These are phyloP conservation scores for Phragmites australis DNA, from an alignment of 176 grass and related monocot genomes.

Conservation along the genomic window DNA sequence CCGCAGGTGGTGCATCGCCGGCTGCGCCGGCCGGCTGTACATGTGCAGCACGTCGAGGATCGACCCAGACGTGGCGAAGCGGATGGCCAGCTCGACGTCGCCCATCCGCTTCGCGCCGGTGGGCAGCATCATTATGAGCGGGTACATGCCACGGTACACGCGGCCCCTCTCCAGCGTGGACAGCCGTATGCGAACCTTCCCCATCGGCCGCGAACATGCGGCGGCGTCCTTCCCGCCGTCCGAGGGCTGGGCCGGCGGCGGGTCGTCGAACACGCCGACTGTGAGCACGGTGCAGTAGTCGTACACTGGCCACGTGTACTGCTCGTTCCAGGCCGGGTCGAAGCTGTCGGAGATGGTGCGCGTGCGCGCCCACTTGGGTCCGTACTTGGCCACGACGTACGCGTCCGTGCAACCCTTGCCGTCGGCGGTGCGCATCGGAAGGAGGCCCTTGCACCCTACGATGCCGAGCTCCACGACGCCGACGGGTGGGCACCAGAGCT, in stretches of 20 bases:
- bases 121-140: conserved; percentile 72
- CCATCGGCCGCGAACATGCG: conserved; percentile 57
- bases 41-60: conserved; percentile 61
- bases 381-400: conserved; percentile 87
- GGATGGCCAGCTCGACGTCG: conserved; percentile 77
- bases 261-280: conserved; percentile 83
- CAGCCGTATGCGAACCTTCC: conserved; percentile 81
- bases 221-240: conserved; percentile 34
- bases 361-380: conserved; percentile 90
- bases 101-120: conserved; percentile 85
- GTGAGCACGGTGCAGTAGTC: conserved; percentile 92
- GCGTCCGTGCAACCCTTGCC: conserved; percentile 84
- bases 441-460: conserved; percentile 71
- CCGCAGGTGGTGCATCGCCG: conserved; percentile 68
- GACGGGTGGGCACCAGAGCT: conserved; percentile 70
- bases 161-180: conserved; percentile 68
- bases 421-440: conserved; percentile 71
- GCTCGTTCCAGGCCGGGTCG: conserved; percentile 94
- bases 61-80: conserved; percentile 63
- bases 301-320: conserved; percentile 95
- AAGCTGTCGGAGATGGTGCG: conserved; percentile 82
- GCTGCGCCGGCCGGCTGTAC: conserved; percentile 60
- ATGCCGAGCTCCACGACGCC: conserved; percentile 81
- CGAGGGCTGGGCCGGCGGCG: conserved; percentile 4
- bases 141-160: conserved; percentile 72